Evolutionary conservation across 2,329 filamentous ascomycete genomes (phyloP).

Genomic region (Stachybotrys chartarum): DNA sequence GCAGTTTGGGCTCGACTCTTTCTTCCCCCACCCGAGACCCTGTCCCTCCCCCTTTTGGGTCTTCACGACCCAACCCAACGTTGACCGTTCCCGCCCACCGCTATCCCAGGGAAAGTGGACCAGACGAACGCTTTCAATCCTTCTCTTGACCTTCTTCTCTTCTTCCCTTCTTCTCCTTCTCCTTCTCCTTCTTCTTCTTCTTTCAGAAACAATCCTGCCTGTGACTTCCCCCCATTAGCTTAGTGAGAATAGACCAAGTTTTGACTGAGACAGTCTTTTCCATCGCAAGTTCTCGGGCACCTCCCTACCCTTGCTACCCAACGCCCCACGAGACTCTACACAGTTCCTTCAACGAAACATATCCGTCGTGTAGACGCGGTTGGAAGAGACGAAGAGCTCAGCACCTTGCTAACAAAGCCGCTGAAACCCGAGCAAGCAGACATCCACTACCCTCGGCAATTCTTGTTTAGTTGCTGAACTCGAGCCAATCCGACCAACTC

Average conservation of each 20-base stretch:
- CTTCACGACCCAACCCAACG: background rate
- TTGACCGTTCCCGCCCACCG: background rate
- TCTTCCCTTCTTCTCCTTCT: slow-evolving; percentile 3
- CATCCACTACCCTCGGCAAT: background rate
- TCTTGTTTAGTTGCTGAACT: background rate
- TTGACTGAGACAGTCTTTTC: background rate
- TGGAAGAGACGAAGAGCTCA: background rate
- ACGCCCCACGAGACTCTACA: background rate
- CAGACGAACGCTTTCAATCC: slow-evolving; percentile 1
- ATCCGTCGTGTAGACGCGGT: background rate
- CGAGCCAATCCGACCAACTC: too few relatives aligned
- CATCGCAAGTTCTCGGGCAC: background rate
- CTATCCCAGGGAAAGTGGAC: background rate
- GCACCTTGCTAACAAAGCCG: background rate
- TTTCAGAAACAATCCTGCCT: background rate
- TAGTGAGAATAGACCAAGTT: background rate
- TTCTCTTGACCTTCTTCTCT: slow-evolving; percentile 2
- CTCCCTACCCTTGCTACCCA: background rate
- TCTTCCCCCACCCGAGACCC: background rate
- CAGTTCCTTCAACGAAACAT: background rate
- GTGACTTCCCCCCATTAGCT: background rate
- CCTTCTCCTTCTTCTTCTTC: slow-evolving; percentile 5
- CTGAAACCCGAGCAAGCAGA: background rate
- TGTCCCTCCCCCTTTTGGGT: background rate
- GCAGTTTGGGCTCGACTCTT: background rate